Evolutionary conservation across 768 basidiomycete genomes (phyloP).

Genomic region (Chalciporus piperatus): DNA sequence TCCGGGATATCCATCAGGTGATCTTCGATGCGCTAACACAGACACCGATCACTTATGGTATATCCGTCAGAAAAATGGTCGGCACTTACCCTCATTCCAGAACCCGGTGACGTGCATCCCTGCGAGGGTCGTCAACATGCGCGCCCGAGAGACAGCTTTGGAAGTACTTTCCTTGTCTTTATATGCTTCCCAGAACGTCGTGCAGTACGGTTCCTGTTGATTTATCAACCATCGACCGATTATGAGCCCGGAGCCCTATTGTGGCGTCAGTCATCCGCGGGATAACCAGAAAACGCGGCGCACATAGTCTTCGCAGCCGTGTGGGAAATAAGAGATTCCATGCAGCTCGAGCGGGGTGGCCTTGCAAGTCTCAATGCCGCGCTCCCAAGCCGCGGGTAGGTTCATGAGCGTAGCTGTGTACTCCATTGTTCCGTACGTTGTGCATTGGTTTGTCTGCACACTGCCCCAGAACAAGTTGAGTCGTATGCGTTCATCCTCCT

Average conservation of each 20-base stretch:
- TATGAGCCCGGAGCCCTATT: slow-evolving; percentile 14
- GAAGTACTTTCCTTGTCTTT: slow-evolving; percentile 26
- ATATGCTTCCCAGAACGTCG: slow-evolving; percentile 23
- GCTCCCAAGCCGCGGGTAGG: slow-evolving; percentile 21
- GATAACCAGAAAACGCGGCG: neutral
- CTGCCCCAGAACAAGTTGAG: slow-evolving; percentile 24
- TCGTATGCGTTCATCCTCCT: slow-evolving; percentile 17
- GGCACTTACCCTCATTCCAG: slow-evolving; percentile 24
- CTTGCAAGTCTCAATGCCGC: slow-evolving; percentile 23
- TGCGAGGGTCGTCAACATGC: slow-evolving; percentile 1
- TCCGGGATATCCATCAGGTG: slow-evolving; percentile 26
- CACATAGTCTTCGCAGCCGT: slow-evolving; percentile 22
- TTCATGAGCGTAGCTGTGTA: slow-evolving; percentile 32
- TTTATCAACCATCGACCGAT: slow-evolving; percentile 28
- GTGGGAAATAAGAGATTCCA: slow-evolving; percentile 4
- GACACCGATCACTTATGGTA: no score
- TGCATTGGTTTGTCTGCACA: slow-evolving; percentile 22
- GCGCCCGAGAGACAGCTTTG: neutral
- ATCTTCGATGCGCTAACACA: slow-evolving; percentile 29
- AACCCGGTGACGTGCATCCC: slow-evolving; percentile 25
- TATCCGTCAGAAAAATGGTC: no score
- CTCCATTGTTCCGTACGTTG: slow-evolving; percentile 25
- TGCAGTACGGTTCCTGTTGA: slow-evolving; percentile 27
- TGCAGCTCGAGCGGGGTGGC: slow-evolving; percentile 24
- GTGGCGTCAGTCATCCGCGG: neutral